Evolutionary conservation across 2,329 filamentous ascomycete species (phyloP).

Genomic region (Elsinoe batatas): DNA sequence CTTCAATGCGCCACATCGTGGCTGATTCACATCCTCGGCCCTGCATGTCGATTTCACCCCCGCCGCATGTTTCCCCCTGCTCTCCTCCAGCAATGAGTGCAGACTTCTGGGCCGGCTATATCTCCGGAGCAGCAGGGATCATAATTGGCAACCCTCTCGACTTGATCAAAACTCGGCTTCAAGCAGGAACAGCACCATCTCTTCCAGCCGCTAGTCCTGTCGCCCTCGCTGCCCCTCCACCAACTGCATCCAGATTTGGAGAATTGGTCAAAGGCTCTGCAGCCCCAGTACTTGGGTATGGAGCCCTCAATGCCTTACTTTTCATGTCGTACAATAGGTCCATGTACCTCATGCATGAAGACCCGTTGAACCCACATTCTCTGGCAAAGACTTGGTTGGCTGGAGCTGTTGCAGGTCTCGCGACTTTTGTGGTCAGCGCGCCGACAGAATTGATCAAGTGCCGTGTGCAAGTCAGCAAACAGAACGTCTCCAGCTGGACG

Average conservation of each 20-base stretch:
- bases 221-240: conserved; percentile 10
- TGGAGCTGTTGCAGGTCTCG: conserved; percentile 70
- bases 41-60: background rate
- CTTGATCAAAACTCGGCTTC: conserved; percentile 64
- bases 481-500: conserved; percentile 21
- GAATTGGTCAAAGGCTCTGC: conserved; percentile 52
- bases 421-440: conserved; percentile 75
- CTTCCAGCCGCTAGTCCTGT: conserved; percentile 14
- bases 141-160: conserved; percentile 75
- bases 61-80: background rate
- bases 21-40: background rate
- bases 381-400: conserved; percentile 59
- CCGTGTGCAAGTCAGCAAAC: conserved; percentile 58
- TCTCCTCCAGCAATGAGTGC: conserved; percentile 52
- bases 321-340: conserved; percentile 86
- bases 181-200: conserved; percentile 44
- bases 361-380: conserved; percentile 14
- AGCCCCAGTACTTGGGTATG: conserved; percentile 80
- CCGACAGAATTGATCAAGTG: conserved; percentile 91
- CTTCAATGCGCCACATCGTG: background rate
- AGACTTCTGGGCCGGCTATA: conserved; percentile 89
- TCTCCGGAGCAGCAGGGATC: conserved; percentile 77
- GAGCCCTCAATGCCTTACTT: conserved; percentile 79
- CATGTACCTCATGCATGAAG: conserved; percentile 47
- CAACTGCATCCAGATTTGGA: conserved; percentile 17